Conservation (phyloP, 768 basidiomycete genomes). For the Suillus americanus region DNA sequence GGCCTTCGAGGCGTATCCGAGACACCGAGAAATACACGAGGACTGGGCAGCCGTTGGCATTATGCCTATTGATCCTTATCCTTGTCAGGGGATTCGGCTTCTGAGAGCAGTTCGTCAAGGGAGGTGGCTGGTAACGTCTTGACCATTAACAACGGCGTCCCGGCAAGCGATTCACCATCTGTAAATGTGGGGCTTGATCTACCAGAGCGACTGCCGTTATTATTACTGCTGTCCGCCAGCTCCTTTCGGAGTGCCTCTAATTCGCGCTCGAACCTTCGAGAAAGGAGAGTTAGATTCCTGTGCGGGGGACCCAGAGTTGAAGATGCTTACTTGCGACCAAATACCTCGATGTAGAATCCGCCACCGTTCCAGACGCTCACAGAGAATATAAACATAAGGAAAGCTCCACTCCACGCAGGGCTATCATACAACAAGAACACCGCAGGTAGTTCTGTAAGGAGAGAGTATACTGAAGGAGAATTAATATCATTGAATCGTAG, state of each 20-base stretch:
- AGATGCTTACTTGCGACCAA: constrained; percentile 84
- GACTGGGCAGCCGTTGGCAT: not conserved
- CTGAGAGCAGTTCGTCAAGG: constrained; percentile 19
- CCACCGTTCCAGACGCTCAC: constrained; percentile 97
- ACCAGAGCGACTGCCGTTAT: constrained; percentile 43
- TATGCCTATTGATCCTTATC: constrained; percentile 30
- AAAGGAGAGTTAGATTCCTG: constrained; percentile 8
- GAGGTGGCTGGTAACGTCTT: constrained; percentile 18
- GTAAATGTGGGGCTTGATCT: constrained; percentile 51
- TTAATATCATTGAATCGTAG: constrained; percentile 9
- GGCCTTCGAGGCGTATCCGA: constrained; percentile 8
- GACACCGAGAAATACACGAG: not conserved
- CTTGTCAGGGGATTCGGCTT: constrained; percentile 14
- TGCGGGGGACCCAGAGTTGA: not conserved
- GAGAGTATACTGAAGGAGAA: constrained; percentile 62
- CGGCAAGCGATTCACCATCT: constrained; percentile 40
- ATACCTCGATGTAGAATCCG: constrained; percentile 95
- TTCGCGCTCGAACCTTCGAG: constrained; percentile 83
- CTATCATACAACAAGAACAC: constrained; percentile 83
- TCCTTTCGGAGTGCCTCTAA: constrained; percentile 89
- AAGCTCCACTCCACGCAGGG: constrained; percentile 71
- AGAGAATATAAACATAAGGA: constrained; percentile 76
- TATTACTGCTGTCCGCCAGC: constrained; percentile 60
- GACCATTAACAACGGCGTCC: constrained; percentile 33
- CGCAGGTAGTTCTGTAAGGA: constrained; percentile 85